These are phyloP conservation scores for Penicillium brevicompactum DNA, from an alignment of 2,329 filamentous ascomycete genomes.

Conservation along the genomic window DNA sequence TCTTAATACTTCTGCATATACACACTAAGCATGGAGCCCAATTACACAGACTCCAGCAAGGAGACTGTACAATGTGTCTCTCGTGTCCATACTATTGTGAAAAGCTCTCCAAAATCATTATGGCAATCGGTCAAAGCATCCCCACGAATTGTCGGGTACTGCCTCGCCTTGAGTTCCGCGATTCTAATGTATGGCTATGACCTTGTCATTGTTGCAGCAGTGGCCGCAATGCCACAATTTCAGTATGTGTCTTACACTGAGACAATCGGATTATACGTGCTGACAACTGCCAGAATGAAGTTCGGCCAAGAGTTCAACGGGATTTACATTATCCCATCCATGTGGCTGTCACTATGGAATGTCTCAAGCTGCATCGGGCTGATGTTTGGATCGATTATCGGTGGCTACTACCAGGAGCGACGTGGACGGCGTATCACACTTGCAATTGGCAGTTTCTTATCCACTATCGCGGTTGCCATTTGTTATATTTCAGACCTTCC, in stretches of 20 bases:
- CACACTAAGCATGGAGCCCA: not conserved
- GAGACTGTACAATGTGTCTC: slow-evolving; percentile 9
- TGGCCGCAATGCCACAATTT: slow-evolving; percentile 31
- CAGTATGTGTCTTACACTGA: slow-evolving; percentile 20
- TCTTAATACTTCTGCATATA: not conserved
- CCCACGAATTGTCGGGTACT: slow-evolving; percentile 18
- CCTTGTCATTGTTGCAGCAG: slow-evolving; percentile 29
- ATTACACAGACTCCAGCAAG: not conserved
- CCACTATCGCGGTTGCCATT: slow-evolving; percentile 34
- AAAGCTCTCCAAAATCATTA: slow-evolving; percentile 5
- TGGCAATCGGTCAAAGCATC: slow-evolving; percentile 20
- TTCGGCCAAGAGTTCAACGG: slow-evolving; percentile 33
- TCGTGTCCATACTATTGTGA: not conserved
- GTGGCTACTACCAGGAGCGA: slow-evolving; percentile 43
- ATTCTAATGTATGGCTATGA: slow-evolving; percentile 33
- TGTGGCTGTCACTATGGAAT: slow-evolving; percentile 49
- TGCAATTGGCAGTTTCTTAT: slow-evolving; percentile 37
- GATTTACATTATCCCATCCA: slow-evolving; percentile 40
- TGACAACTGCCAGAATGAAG: slow-evolving; percentile 13
- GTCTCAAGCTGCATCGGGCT: slow-evolving; percentile 41
- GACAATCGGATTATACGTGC: not conserved
- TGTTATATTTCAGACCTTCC: slow-evolving; percentile 22
- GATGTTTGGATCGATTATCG: slow-evolving; percentile 39
- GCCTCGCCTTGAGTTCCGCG: slow-evolving; percentile 21
- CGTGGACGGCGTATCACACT: slow-evolving; percentile 40